These are phyloP conservation scores for Nematodospora valgi DNA, from an alignment of 805 yeast species.

Conservation along the genomic window DNA sequence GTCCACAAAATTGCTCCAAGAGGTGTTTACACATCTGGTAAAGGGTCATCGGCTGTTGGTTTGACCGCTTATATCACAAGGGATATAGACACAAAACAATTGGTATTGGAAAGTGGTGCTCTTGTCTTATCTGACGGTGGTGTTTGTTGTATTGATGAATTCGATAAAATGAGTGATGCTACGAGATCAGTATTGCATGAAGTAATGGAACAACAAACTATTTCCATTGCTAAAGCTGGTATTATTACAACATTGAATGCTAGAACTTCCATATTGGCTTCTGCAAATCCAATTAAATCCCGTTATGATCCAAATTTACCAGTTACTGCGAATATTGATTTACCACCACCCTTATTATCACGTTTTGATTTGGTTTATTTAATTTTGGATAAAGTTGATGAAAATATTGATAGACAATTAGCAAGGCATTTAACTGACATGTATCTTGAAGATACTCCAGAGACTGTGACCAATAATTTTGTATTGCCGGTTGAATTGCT, in stretches of 20 bases:
- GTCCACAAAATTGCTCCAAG: constrained; percentile 98
- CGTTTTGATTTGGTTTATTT: constrained; percentile 93
- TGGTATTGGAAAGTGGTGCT: constrained; percentile 95
- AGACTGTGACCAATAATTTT: constrained; percentile 62
- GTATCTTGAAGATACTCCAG: constrained; percentile 86
- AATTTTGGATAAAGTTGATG: constrained; percentile 90
- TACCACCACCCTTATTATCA: constrained; percentile 93
- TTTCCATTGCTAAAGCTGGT: constrained; percentile 97
- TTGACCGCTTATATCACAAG: constrained; percentile 94
- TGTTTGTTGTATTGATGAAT: constrained; percentile 97
- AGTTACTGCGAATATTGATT: constrained; percentile 90
- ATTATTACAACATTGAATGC: constrained; percentile 96
- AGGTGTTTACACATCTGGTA: constrained; percentile 97
- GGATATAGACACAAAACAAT: constrained; percentile 88
- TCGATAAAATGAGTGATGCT: constrained; percentile 94
- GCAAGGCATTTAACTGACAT: constrained; percentile 88
- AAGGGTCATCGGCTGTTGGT: constrained; percentile 99
- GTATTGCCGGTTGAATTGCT: constrained; percentile 83
- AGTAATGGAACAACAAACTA: constrained; percentile 99
- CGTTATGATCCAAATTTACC: constrained; percentile 93
- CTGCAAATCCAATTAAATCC: constrained; percentile 96
- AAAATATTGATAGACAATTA: constrained; percentile 73
- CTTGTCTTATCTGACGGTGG: constrained; percentile 96
- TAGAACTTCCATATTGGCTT: constrained; percentile 90
- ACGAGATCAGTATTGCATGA: constrained; percentile 95